These are phyloP conservation scores for Panicum hallii DNA, from an alignment of 202 grass and related monocot species.

Conservation along the genomic window DNA sequence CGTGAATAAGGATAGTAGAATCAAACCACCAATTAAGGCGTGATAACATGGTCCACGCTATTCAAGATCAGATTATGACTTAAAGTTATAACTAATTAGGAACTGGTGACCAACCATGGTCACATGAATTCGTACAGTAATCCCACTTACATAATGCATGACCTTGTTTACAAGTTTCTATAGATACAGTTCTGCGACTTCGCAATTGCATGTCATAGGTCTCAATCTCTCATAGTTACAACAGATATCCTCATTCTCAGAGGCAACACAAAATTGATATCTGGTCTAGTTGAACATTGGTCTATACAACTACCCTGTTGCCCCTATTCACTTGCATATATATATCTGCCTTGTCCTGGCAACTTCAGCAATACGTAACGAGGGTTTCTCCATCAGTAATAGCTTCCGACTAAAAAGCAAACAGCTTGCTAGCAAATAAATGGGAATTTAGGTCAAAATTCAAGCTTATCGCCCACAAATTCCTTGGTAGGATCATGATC, in stretches of 20 bases:
- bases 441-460: conserved; percentile 46
- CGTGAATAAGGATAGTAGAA: too few species aligned
- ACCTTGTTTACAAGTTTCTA: not conserved
- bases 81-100: not conserved
- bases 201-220: not conserved
- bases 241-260: not conserved
- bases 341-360: not conserved
- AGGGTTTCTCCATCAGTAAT: not conserved
- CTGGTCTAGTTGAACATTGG: conserved; percentile 7
- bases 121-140: not conserved
- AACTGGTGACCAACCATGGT: not conserved
- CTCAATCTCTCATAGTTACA: not conserved
- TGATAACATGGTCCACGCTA: not conserved
- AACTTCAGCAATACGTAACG: not conserved
- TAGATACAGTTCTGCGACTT: not conserved
- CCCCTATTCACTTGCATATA: not conserved
- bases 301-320: not conserved
- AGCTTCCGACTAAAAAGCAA: conserved; percentile 14
- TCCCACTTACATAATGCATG: not conserved
- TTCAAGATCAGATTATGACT: not conserved
- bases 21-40: not conserved
- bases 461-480: not conserved
- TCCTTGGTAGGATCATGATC: not conserved
- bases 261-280: conserved; percentile 16
- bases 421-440: not conserved